Conservation (phyloP, 768 basidiomycete species). For the Clitopilus hobsonii region DNA sequence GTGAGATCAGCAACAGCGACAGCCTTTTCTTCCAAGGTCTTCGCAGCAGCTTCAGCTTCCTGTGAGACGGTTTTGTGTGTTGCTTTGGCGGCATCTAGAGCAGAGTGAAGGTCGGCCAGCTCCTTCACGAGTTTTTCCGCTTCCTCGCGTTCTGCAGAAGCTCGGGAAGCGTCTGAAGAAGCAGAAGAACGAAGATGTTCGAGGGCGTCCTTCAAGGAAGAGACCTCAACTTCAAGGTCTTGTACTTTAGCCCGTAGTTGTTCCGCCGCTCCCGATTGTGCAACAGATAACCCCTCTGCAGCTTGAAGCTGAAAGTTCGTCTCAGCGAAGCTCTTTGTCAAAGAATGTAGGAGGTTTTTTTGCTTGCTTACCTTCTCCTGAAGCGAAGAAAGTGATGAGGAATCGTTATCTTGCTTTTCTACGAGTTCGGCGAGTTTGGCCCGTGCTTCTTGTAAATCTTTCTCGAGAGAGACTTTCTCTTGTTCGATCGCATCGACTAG, state of each 20-base stretch:
- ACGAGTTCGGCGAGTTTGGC: slow-evolving; percentile 33
- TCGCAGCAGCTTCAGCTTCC: slow-evolving; percentile 39
- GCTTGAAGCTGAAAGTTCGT: slow-evolving; percentile 41
- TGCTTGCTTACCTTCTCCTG: background rate
- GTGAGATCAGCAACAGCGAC: slow-evolving; percentile 38
- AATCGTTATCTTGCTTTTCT: slow-evolving; percentile 25
- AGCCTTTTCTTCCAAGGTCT: slow-evolving; percentile 42
- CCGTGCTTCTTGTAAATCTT: slow-evolving; percentile 39
- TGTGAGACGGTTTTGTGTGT: slow-evolving; percentile 44
- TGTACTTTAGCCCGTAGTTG: slow-evolving; percentile 46
- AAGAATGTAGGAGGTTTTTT: background rate
- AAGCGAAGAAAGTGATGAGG: slow-evolving; percentile 2
- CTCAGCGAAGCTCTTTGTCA: slow-evolving; percentile 2
- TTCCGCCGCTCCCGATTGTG: slow-evolving; percentile 43
- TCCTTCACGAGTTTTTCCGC: slow-evolving; percentile 61
- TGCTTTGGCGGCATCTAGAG: slow-evolving; percentile 34
- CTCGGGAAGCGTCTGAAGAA: slow-evolving; percentile 39
- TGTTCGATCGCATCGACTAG: slow-evolving; percentile 41
- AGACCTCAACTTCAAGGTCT: slow-evolving; percentile 45
- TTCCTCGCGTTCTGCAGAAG: slow-evolving; percentile 59
- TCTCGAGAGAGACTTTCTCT: slow-evolving; percentile 44
- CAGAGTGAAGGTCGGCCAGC: slow-evolving; percentile 44
- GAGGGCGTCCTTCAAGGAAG: slow-evolving; percentile 46
- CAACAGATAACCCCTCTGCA: slow-evolving; percentile 32
- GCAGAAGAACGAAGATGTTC: slow-evolving; percentile 42